Evolutionary conservation across 192 early-diverging fungal species (phyloP), one percentile per base, ranked within the genome.

Genomic region (Thamnidium elegans): DNA sequence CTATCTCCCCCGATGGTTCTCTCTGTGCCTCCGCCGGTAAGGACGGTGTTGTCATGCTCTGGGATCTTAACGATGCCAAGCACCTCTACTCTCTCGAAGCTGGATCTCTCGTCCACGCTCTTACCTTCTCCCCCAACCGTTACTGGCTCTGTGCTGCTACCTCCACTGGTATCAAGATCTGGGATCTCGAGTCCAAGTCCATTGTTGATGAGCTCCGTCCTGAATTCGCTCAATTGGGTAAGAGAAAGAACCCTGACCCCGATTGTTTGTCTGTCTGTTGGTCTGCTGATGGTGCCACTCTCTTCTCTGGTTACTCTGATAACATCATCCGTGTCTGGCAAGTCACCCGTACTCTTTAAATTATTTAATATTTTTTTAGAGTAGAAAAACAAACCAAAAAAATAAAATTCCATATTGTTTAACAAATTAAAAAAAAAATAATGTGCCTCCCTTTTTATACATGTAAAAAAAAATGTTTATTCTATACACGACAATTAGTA

Each of bases 131-230:
- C 71, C 97, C 97, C 77, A 98, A 99, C 93, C 87, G 95, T 63
- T 99, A 99, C 94, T 99, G 97, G 97, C 87, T 99, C 77, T 96
- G 94, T 87, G 97, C 95, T 76, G 97, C 97, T 78, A 97, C 95
- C 69, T 81, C 83, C 68, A 84, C 84, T 66, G 87, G 87, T 81
- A 97, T 99, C 90, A 97, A 94, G 92, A 94, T 99, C 88, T 99
- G 95, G 95, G 97, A 99, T 80, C 82, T 99, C 67, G 94, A 99
- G 86, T 91, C 88, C 87, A 99, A 99, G 92, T 86, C 86, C 53
- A 80, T 95, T 71, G 95, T 99, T 56, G 93, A 94, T 84, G 95
- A 97, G 81, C 86, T 92, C 66, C 81, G 81, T 66, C 87, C 90
- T 66, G 88, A 89, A 68, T 87, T 89, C 71, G 68, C 75, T 65